Evolutionary conservation across 208 protist species (phyloP), one percentile per base, ranked within the genome.

Genomic region (Trypanosoma rangeli): DNA sequence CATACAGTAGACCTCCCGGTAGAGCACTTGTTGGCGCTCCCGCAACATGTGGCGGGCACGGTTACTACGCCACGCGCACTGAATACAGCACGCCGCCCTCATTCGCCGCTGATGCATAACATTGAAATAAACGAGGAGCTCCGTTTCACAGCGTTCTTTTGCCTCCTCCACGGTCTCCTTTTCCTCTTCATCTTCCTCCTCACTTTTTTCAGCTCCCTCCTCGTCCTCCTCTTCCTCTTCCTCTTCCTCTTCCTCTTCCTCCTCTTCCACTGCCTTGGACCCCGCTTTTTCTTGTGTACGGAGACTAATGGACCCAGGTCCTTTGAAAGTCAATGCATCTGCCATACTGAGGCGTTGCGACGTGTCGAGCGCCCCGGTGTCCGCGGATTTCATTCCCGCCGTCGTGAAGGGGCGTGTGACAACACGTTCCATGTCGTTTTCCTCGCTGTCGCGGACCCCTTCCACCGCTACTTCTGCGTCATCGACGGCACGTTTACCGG

Each of bases 11-110:
- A 94, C 69, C 48, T 75, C 67, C 1, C 48, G 42, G 65, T 92
- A 94, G 20, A 94, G 70, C 35, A 83, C 28, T 68, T 94, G 89
- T 37, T 79, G 86, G 8, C 85, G 82, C 16, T 61, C 48, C 44
- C 81, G 60, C 46, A 94, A 70, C 8, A 57, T 78, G 20, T 69
- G 44, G 0, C 85, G 78, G 7, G 89, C 86, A n/a, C 63, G 62
- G 60, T 76, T 79, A 55, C 68, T 78, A 42, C 86, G 90, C 80
- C 80, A 91, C 35, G 78, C 85, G 0, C 80, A 81, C 69, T 95
- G 90, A 42, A 95, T 82, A 12, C 64, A 33, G 10, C 24, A 50
- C 3, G 90, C 86, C 13, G 83, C 84, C 42, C 16, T 55, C 57
- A 68, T 77, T 10, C 88, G 83, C 3, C 77, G 72, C n/a, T 20